Base-by-base conservation (phyloP, 257 asterid genomes). In the Solanum sejunctum region DNA sequence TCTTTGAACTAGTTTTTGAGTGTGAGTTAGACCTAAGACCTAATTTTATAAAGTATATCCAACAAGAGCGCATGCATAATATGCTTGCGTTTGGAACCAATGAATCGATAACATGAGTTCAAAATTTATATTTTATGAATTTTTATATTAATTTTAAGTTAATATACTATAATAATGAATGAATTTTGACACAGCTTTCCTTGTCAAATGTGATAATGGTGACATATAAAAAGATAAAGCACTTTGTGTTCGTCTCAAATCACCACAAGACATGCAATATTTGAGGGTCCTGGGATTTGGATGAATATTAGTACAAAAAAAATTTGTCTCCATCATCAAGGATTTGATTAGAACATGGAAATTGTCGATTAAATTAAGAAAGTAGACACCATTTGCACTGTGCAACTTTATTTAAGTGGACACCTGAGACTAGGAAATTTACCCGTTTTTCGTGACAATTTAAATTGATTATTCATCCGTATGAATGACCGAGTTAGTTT, bases 331-430 rank as follows among this genome's bases (percentile, higher is more conserved):
- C 41, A 73, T 45, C 41, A n/a, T 73, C n/a, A 73, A 47, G 18
- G 39, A n/a, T 45, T 45, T 73, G 41, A 12, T 73, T 73, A 47
- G n/a, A 73, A 47, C 77, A 3, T n/a, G 20, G 81, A 73, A 73
- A 72, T 10, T 10, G 32, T 43, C 39, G 3, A 73, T 45, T 28
- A 73, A 7, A 21, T 23, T n/a, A 3, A n/a, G 57, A 47, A 72
- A 45, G 13, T 16, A 36, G 26, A 18, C 18, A 20, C 12, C 32
- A 10, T 36, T 69, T 71, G 32, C 55, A 10, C 11, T 1, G 11
- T 72, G 7, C 3, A 73, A 73, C 81, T 73, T 73, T 45, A n/a
- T 73, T 45, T n/a, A 45, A 73, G 81, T 73, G 55, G 54, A 70
- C 79, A 7, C 8, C 20, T 12, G 18, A 64, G 43, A 36, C 8